Conservation (phyloP, 345 rosid species). For the Aurinia saxatilis region DNA sequence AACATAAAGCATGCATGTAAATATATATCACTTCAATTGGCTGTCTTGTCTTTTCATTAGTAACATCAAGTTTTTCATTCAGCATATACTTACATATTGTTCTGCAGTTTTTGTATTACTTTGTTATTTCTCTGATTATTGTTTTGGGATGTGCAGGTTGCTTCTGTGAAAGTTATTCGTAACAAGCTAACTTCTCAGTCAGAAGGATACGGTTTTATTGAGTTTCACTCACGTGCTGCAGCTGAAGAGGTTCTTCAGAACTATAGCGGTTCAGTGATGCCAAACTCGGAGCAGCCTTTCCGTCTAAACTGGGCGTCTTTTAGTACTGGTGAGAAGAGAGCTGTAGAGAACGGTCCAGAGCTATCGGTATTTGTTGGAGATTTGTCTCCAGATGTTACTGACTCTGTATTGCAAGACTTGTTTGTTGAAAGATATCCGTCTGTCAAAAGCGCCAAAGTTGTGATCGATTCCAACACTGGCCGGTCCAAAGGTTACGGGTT, state of each 20-base stretch:
- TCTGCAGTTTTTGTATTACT: background rate
- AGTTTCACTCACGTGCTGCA: slow-evolving; percentile 64
- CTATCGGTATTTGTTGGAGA: slow-evolving; percentile 93
- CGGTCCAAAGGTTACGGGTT: slow-evolving; percentile 93
- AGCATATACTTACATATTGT: background rate
- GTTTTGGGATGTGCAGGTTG: slow-evolving; percentile 41
- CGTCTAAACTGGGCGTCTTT: slow-evolving; percentile 95
- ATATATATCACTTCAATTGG: background rate
- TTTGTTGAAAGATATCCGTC: slow-evolving; percentile 69
- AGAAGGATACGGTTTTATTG: slow-evolving; percentile 92
- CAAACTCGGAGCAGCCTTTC: slow-evolving; percentile 84
- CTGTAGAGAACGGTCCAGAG: slow-evolving; percentile 60
- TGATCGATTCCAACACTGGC: slow-evolving; percentile 79
- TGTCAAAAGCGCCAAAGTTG: slow-evolving; percentile 93
- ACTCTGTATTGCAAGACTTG: slow-evolving; percentile 64
- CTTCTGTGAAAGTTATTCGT: slow-evolving; percentile 77
- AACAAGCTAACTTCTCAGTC: slow-evolving; percentile 86
- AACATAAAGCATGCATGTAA: background rate
- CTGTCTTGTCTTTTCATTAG: background rate
- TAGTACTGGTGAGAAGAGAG: slow-evolving; percentile 68
- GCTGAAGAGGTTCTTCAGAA: slow-evolving; percentile 87
- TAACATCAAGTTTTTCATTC: background rate
- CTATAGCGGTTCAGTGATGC: slow-evolving; percentile 71
- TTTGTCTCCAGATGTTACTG: slow-evolving; percentile 91
- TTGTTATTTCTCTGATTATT: background rate